These are phyloP conservation scores for Celoporthe dispersa DNA, from an alignment of 2,329 filamentous ascomycete genomes.

Conservation along the genomic window DNA sequence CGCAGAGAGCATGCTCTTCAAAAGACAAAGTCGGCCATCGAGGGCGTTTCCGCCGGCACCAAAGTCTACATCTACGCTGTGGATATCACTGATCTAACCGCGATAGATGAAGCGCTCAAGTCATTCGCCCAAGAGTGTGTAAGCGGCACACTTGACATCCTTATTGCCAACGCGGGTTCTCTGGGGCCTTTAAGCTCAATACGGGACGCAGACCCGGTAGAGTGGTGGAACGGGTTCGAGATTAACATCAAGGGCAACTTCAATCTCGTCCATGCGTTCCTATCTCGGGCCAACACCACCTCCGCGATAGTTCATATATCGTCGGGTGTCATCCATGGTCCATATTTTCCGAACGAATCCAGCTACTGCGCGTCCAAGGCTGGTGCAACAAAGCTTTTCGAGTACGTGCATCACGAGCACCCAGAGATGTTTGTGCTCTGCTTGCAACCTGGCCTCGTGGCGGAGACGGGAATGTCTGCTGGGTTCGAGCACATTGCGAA, in stretches of 20 bases:
- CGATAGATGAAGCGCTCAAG: neutral
- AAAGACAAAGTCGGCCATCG: neutral
- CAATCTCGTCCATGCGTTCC: constrained; percentile 11
- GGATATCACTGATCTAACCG: neutral
- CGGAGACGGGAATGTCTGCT: constrained; percentile 8
- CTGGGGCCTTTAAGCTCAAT: neutral
- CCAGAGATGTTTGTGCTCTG: constrained; percentile 12
- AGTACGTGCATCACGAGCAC: constrained; percentile 19
- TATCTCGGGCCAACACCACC: neutral
- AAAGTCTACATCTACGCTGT: neutral
- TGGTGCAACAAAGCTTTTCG: constrained; percentile 16
- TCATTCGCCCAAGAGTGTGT: neutral
- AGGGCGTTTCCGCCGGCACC: neutral
- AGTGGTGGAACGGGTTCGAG: constrained; percentile 6
- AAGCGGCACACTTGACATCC: neutral
- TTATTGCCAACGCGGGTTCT: neutral
- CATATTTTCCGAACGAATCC: constrained; percentile 15
- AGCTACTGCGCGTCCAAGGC: constrained; percentile 19
- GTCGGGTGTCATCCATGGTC: constrained; percentile 8
- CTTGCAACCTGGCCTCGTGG: constrained; percentile 17
- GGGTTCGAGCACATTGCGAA: constrained; percentile 16
- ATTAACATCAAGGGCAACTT: constrained; percentile 15
- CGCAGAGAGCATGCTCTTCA: constrained; percentile 5
- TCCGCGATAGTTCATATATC: constrained; percentile 4
- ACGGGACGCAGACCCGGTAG: neutral